A percentile compares a stretch with the other conserved stretches of the same genome.
phyloP scores from a whole-genome alignment of 1,284 basidiomycete genomes.

The Pisolithus thermaeus region DNA sequence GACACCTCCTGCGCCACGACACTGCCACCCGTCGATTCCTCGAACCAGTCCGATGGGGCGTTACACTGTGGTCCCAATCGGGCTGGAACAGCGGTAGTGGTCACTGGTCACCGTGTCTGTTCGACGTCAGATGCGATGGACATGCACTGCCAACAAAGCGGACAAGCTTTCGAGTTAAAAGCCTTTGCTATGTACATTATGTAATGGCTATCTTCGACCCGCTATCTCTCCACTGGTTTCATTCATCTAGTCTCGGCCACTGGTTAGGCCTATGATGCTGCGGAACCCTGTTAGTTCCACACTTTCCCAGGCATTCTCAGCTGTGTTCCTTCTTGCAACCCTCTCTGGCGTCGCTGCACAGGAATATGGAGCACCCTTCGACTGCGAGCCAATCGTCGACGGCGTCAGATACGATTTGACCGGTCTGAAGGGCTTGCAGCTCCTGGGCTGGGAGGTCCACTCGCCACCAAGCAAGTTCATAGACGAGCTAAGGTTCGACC shows the following conservation, averaged over 20 bases:
- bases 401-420: slow-evolving; percentile 55
- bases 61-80: no score
- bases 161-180: not conserved
- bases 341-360: slow-evolving; percentile 30
- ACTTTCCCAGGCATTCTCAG: not conserved
- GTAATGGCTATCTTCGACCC: slow-evolving; percentile 9
- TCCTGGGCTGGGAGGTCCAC: slow-evolving; percentile 33
- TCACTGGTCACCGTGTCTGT: no score
- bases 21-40: no score
- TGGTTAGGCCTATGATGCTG: slow-evolving; percentile 17
- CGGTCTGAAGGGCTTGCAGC: slow-evolving; percentile 44
- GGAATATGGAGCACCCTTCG: slow-evolving; percentile 36
- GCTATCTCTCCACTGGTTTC: no score
- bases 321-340: slow-evolving; percentile 30
- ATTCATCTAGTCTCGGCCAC: no score
- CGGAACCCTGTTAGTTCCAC: slow-evolving; percentile 4
- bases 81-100: no score
- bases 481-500: slow-evolving; percentile 48
- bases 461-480: slow-evolving; percentile 46
- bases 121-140: no score
- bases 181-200: not conserved
- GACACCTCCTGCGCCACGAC: no score
- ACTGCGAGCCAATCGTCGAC: slow-evolving; percentile 48
- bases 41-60: no score
- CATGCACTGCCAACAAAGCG: no score